These are phyloP conservation scores for Galerina sulciceps DNA, from an alignment of 768 basidiomycete genomes.

Conservation along the genomic window DNA sequence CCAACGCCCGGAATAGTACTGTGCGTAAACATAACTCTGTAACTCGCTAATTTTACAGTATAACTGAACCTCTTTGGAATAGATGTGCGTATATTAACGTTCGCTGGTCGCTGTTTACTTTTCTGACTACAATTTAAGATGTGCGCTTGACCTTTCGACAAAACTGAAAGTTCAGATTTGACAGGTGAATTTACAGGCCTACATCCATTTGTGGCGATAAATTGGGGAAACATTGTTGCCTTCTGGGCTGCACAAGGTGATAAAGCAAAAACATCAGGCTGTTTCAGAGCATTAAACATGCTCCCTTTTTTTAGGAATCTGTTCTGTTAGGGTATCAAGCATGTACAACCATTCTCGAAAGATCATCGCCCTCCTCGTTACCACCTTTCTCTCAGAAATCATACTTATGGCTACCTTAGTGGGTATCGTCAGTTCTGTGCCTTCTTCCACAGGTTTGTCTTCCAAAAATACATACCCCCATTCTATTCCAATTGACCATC, in stretches of 20 bases:
- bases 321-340: slow-evolving; percentile 4
- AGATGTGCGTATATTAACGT: too few relatives aligned
- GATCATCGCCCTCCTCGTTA: neutral
- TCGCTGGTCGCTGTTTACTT: too few relatives aligned
- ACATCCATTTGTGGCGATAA: neutral
- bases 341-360: slow-evolving; percentile 2
- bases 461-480: neutral
- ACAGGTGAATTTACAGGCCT: neutral
- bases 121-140: neutral
- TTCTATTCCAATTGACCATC: neutral
- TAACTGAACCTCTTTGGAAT: too few relatives aligned
- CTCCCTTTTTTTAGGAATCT: neutral
- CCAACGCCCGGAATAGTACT: neutral
- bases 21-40: too few relatives aligned
- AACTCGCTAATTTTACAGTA: too few relatives aligned
- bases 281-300: neutral
- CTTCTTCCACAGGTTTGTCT: neutral
- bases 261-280: neutral
- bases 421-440: neutral
- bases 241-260: slow-evolving; percentile 4
- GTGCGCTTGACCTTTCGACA: neutral
- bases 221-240: neutral
- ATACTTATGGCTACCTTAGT: neutral
- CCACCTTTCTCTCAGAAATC: neutral
- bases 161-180: neutral